These are phyloP conservation scores for Fraxinus pennsylvanica DNA, from an alignment of 257 asterid genomes.

Conservation along the genomic window DNA sequence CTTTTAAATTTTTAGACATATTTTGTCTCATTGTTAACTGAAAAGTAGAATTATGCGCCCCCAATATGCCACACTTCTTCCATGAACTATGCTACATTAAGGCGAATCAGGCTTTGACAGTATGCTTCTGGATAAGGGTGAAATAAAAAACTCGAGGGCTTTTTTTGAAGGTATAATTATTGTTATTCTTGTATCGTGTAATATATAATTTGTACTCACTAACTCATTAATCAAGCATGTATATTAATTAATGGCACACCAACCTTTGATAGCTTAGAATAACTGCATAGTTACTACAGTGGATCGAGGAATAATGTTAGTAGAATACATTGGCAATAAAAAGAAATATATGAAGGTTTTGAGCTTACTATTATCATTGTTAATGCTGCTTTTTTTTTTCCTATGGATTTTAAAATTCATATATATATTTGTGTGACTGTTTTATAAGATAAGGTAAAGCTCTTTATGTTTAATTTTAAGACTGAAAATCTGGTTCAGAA, in stretches of 20 bases:
- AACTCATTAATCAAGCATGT: neutral
- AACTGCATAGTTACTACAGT: neutral
- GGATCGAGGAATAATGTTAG: neutral
- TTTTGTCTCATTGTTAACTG: neutral
- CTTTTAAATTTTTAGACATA: neutral
- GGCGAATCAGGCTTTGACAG: neutral
- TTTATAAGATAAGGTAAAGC: neutral
- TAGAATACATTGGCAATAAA: neutral
- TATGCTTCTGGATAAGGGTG: neutral
- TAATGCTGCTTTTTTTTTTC: neutral
- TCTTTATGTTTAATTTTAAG: neutral
- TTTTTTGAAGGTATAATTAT: neutral
- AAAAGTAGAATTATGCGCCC: neutral
- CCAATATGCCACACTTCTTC: neutral
- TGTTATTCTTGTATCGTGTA: neutral
- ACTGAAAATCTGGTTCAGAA: neutral
- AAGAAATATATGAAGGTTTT: neutral
- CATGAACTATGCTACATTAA: neutral
- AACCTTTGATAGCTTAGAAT: neutral
- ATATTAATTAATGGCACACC: neutral
- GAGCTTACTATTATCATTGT: neutral
- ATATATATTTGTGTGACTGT: neutral
- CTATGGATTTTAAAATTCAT: neutral
- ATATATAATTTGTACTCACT: neutral
- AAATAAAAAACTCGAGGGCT: neutral